phyloP scores from a whole-genome alignment of 352 stramenopile species.

The Pythium guiyangense region DNA sequence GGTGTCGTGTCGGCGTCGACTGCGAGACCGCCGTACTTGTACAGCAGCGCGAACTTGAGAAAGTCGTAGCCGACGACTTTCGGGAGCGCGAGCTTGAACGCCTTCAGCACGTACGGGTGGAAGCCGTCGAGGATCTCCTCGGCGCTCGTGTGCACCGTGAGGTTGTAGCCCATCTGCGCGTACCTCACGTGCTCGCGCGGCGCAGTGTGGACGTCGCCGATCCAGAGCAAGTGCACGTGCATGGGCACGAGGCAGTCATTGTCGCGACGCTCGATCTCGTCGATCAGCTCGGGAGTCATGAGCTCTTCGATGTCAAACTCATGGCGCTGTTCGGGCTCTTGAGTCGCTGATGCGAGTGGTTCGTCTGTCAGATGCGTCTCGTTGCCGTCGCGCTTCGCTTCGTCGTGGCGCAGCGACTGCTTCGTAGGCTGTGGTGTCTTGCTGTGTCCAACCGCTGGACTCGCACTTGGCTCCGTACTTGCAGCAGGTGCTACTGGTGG shows the following conservation, averaged over 20 bases:
- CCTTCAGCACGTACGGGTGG: constrained; percentile 9
- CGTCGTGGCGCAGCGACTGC: neutral
- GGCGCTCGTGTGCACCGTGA: constrained; percentile 11
- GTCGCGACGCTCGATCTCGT: neutral
- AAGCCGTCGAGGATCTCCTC: constrained; percentile 14
- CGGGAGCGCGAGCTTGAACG: constrained; percentile 11
- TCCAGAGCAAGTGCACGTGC: too few species aligned
- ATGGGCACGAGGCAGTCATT: constrained; percentile 2
- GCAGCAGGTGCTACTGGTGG: too few species aligned
- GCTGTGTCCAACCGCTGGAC: too few species aligned
- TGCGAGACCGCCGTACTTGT: constrained; percentile 13
- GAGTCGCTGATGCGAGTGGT: neutral
- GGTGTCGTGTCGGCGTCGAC: constrained; percentile 13
- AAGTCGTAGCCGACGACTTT: constrained; percentile 13
- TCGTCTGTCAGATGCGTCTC: too few species aligned
- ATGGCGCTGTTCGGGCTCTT: neutral
- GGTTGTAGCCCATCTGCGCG: constrained; percentile 1
- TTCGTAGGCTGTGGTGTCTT: neutral
- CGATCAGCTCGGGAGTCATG: constrained; percentile 5
- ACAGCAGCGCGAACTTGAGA: constrained; percentile 16
- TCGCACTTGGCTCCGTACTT: too few species aligned
- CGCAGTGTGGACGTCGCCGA: constrained; percentile 7
- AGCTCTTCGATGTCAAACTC: constrained; percentile 9
- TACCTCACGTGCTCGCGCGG: constrained; percentile 1
- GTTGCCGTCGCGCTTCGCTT: neutral